phyloP scores from a whole-genome alignment of 2,329 filamentous ascomycete genomes.

The Pseudophaeomoniella oleicola region DNA sequence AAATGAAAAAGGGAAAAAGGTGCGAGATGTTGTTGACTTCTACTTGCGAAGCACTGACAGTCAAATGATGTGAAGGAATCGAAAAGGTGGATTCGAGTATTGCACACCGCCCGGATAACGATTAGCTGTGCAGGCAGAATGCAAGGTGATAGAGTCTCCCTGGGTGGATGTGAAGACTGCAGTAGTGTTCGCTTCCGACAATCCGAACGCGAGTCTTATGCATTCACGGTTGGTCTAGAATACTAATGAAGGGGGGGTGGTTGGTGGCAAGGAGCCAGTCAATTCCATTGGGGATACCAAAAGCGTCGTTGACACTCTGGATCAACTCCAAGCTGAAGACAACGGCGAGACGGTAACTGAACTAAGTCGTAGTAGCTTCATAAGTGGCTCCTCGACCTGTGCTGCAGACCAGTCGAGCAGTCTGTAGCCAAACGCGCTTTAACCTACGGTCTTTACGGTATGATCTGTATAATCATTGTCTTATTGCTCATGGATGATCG shows the following conservation, averaged over 20 bases:
- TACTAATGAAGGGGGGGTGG: background rate
- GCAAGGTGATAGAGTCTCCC: background rate
- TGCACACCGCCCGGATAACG: background rate
- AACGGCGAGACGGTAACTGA: too few species aligned
- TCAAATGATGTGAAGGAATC: background rate
- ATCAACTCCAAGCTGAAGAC: too few species aligned
- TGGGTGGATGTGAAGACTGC: background rate
- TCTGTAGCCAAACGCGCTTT: too few species aligned
- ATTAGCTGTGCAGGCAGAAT: background rate
- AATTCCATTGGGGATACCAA: too few species aligned
- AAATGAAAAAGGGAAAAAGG: slow-evolving; percentile 2
- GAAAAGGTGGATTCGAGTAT: background rate
- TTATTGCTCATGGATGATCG: too few species aligned
- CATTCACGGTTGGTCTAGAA: background rate
- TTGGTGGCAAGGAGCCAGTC: background rate
- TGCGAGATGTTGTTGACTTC: slow-evolving; percentile 2
- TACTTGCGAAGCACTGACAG: too few species aligned
- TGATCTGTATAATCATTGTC: too few species aligned
- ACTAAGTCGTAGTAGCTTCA: too few species aligned
- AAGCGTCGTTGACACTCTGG: too few species aligned
- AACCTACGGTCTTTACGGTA: too few species aligned
- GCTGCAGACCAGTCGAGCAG: too few species aligned
- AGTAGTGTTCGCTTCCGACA: background rate
- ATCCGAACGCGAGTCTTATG: background rate
- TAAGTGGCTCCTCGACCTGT: too few species aligned